Conservation (phyloP, 768 basidiomycete genomes). For the Tricholoma sp. region DNA sequence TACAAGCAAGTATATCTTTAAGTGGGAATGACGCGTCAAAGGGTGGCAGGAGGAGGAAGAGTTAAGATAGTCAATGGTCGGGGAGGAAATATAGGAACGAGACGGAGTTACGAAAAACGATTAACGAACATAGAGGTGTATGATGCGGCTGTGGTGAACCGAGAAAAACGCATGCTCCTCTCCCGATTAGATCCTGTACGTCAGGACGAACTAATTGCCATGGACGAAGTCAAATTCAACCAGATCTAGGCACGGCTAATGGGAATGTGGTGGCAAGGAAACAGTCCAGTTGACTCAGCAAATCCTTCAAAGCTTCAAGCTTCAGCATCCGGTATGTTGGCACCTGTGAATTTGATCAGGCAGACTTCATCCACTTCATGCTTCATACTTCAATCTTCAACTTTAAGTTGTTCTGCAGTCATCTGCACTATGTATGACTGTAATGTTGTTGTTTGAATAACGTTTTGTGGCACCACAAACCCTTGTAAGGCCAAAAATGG, state of each 20-base stretch:
- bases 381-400: too few relatives aligned
- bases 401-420: neutral
- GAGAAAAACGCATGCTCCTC: slow-evolving; percentile 11
- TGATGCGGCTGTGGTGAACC: slow-evolving; percentile 10
- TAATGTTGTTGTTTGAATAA: neutral
- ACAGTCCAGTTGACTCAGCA: slow-evolving; percentile 4
- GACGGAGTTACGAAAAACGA: slow-evolving; percentile 15
- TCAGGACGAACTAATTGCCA: slow-evolving; percentile 4
- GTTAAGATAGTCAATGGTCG: neutral
- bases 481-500: neutral
- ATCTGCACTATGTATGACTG: neutral
- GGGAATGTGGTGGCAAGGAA: slow-evolving; percentile 18
- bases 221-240: slow-evolving; percentile 18
- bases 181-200: slow-evolving; percentile 4
- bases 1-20: neutral
- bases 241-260: slow-evolving; percentile 32
- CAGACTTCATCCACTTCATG: neutral
- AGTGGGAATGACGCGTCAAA: neutral
- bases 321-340: neutral
- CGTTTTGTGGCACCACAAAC: neutral
- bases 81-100: slow-evolving; percentile 12
- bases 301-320: too few relatives aligned
- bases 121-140: slow-evolving; percentile 8
- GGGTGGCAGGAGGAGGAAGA: neutral
- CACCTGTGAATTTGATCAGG: neutral